A percentile compares a stretch with the other conserved stretches of the same genome.
Conservation (phyloP, 2,329 filamentous ascomycete species). For the Penicillium italicum region DNA sequence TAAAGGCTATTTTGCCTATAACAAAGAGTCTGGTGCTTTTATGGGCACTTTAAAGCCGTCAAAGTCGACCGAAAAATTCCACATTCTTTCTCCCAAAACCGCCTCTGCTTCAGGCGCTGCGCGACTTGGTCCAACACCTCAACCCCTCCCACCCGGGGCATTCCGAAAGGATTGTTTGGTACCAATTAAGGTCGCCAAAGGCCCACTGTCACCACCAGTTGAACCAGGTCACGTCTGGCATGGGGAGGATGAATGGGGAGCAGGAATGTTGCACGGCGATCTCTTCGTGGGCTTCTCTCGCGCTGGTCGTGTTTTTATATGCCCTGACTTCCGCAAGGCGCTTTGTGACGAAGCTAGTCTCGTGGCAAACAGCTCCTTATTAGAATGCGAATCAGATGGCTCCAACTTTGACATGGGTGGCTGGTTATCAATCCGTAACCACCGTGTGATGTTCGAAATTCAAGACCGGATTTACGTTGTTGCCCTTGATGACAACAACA, state of each 20-base stretch:
- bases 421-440: slow-evolving; percentile 45
- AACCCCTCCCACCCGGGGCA: slow-evolving; percentile 15
- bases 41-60: slow-evolving; percentile 41
- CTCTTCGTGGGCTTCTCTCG: slow-evolving; percentile 46
- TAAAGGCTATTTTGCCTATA: slow-evolving; percentile 43
- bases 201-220: slow-evolving; percentile 23
- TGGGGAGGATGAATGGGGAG: slow-evolving; percentile 47
- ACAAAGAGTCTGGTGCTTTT: slow-evolving; percentile 39
- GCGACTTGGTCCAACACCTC: slow-evolving; percentile 22
- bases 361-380: slow-evolving; percentile 29
- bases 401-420: slow-evolving; percentile 46
- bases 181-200: slow-evolving; percentile 27
- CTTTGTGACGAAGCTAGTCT: slow-evolving; percentile 28
- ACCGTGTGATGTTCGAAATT: slow-evolving; percentile 45
- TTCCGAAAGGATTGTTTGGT: slow-evolving; percentile 26
- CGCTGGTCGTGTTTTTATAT: slow-evolving; percentile 44
- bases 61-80: slow-evolving; percentile 31
- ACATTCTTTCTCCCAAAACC: slow-evolving; percentile 32
- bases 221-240: slow-evolving; percentile 27
- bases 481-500: slow-evolving; percentile 36
- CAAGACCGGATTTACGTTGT: slow-evolving; percentile 45
- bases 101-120: slow-evolving; percentile 16
- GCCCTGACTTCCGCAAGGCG: slow-evolving; percentile 43
- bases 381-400: slow-evolving; percentile 44
- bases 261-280: slow-evolving; percentile 43